phyloP scores from a whole-genome alignment of 1,139 yeast genomes.

The Yamadazyma sp. region DNA sequence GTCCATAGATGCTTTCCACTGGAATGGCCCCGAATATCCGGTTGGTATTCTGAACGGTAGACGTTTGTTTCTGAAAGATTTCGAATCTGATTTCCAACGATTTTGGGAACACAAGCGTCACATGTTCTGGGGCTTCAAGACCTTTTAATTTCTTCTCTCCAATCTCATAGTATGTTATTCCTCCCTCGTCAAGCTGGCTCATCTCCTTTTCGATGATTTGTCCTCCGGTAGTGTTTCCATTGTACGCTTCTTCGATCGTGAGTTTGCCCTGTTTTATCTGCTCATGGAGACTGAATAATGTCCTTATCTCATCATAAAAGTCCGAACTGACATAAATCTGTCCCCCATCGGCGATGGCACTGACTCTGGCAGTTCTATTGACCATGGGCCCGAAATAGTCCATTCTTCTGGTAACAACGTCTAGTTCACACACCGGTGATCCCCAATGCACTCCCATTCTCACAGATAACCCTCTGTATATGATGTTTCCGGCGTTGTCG shows the following conservation, averaged over 20 bases:
- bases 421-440: constrained; percentile 92
- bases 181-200: constrained; percentile 63
- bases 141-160: constrained; percentile 95
- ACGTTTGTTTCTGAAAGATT: constrained; percentile 35
- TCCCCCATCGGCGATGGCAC: constrained; percentile 98
- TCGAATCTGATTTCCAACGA: constrained; percentile 59
- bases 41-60: constrained; percentile 16
- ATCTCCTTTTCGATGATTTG: constrained; percentile 69
- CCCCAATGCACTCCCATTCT: constrained; percentile 99
- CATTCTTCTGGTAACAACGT: constrained; percentile 94
- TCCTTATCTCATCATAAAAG: constrained; percentile 68
- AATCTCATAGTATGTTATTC: constrained; percentile 65
- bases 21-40: constrained; percentile 42
- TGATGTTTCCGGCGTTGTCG: constrained; percentile 60
- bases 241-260: constrained; percentile 55
- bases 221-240: constrained; percentile 60
- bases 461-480: constrained; percentile 88
- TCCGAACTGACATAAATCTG: constrained; percentile 87
- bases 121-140: constrained; percentile 86
- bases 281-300: constrained; percentile 55
- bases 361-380: constrained; percentile 88
- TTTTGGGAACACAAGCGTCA: constrained; percentile 77
- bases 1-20: constrained; percentile 43
- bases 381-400: constrained; percentile 99
- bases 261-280: constrained; percentile 40